Evolutionary conservation across 768 basidiomycete species (phyloP).

Genomic region (Kwoniella sp.): DNA sequence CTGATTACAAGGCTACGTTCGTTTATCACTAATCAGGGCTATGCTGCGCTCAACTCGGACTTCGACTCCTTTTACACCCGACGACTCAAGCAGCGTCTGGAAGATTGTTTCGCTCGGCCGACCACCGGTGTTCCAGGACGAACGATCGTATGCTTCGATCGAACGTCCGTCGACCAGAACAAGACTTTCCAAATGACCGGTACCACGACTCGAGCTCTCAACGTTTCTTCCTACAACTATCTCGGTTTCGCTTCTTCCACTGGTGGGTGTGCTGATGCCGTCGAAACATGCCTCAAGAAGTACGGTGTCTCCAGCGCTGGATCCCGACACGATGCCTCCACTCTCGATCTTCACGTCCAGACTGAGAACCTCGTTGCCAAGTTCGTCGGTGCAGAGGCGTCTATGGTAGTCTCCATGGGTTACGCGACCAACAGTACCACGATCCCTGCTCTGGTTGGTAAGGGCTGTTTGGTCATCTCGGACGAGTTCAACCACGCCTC

Average conservation of each 20-base stretch:
- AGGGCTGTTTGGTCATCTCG: conserved; percentile 91
- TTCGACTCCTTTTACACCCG: conserved; percentile 99
- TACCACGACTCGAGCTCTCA: conserved; percentile 77
- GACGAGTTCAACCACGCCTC: conserved; percentile 97
- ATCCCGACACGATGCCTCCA: conserved; percentile 79
- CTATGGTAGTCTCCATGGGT: conserved; percentile 83
- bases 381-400: conserved; percentile 87
- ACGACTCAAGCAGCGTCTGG: conserved; percentile 87
- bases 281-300: conserved; percentile 75
- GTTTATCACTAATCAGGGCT: conserved; percentile 70
- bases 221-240: conserved; percentile 98
- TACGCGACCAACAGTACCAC: conserved; percentile 64
- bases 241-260: conserved; percentile 94
- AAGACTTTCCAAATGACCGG: conserved; percentile 74
- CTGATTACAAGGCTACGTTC: background rate
- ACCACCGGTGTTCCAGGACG: conserved; percentile 94
- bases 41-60: conserved; percentile 94
- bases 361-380: conserved; percentile 84
- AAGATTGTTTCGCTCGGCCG: conserved; percentile 91
- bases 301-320: conserved; percentile 82
- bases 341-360: conserved; percentile 76
- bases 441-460: conserved; percentile 84
- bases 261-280: conserved; percentile 92
- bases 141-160: conserved; percentile 82
- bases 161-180: conserved; percentile 79